Percentiles rank a stretch among this genome's conserved stretches.
phyloP scores from a whole-genome alignment of 2,329 filamentous ascomycete species.

The Cercospora sesami region DNA sequence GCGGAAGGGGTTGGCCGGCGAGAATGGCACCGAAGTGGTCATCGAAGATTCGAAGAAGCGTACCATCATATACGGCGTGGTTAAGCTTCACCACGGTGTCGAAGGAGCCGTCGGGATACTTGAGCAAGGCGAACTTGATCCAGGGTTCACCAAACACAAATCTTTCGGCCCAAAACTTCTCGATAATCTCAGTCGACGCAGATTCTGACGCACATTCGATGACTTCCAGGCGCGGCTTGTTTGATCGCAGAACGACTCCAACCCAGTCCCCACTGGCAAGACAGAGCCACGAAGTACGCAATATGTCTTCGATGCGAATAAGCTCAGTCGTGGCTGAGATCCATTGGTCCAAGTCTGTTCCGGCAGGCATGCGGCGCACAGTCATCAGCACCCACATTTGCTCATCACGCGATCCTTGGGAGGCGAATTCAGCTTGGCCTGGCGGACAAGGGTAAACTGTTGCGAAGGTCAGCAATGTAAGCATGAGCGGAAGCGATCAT shows the following conservation, averaged over 20 bases:
- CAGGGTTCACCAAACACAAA: neutral
- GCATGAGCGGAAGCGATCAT: neutral
- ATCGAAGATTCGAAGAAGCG: neutral
- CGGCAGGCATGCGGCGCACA: neutral
- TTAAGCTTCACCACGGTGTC: conserved; percentile 1
- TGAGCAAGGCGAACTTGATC: conserved; percentile 3
- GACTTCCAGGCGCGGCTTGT: neutral
- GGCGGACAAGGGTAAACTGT: neutral
- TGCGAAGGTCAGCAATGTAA: neutral
- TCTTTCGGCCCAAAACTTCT: neutral
- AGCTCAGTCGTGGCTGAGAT: neutral
- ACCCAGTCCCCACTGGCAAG: neutral
- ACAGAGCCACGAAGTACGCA: neutral
- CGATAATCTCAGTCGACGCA: neutral
- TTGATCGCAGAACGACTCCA: neutral
- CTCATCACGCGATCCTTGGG: neutral
- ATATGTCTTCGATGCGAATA: neutral
- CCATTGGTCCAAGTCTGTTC: neutral
- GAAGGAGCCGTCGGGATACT: neutral
- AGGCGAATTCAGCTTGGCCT: neutral
- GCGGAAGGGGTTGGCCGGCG: neutral
- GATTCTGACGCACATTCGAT: neutral
- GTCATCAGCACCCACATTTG: neutral
- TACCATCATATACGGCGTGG: conserved; percentile 2
- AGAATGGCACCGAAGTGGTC: neutral